Evolutionary conservation across 257 asterid genomes (phyloP).

Genomic region (Linaria vulgaris): DNA sequence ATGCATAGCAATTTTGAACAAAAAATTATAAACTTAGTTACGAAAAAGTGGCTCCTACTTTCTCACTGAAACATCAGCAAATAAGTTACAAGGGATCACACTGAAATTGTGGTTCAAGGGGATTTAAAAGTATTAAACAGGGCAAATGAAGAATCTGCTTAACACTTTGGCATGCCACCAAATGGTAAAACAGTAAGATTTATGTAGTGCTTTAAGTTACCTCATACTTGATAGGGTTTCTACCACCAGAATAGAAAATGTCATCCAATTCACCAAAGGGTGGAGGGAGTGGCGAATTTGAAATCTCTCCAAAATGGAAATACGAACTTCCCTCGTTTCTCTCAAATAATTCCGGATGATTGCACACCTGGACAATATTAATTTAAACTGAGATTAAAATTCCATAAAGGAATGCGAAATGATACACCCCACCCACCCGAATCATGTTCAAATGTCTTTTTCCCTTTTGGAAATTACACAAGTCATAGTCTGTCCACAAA

Average conservation of each 20-base stretch:
- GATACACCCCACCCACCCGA: not conserved
- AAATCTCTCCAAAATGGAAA: slow-evolving; percentile 81
- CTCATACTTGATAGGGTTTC: slow-evolving; percentile 82
- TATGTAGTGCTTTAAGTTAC: slow-evolving; percentile 39
- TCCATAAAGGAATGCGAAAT: slow-evolving; percentile 12
- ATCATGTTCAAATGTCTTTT: slow-evolving; percentile 8
- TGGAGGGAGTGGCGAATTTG: slow-evolving; percentile 80
- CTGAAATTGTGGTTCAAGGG: slow-evolving; percentile 1
- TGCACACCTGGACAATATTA: slow-evolving; percentile 67
- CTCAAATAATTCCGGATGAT: slow-evolving; percentile 98
- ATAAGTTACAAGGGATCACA: slow-evolving; percentile 1
- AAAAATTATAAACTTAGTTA: not conserved
- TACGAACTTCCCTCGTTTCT: slow-evolving; percentile 95
- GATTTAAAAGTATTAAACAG: not conserved
- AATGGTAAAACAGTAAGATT: not conserved
- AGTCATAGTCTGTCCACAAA: slow-evolving; percentile 3
- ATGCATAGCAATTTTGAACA: slow-evolving; percentile 7
- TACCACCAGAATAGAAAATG: slow-evolving; percentile 67
- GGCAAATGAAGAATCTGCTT: not conserved
- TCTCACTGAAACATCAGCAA: slow-evolving; percentile 14
- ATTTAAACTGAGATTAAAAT: not conserved
- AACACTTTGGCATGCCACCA: slow-evolving; percentile 8
- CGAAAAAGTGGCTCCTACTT: slow-evolving; percentile 4
- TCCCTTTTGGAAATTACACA: slow-evolving; percentile 5
- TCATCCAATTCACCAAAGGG: slow-evolving; percentile 93